phyloP scores from a whole-genome alignment of 441 rosid species.

The Euphorbia celastroides region DNA sequence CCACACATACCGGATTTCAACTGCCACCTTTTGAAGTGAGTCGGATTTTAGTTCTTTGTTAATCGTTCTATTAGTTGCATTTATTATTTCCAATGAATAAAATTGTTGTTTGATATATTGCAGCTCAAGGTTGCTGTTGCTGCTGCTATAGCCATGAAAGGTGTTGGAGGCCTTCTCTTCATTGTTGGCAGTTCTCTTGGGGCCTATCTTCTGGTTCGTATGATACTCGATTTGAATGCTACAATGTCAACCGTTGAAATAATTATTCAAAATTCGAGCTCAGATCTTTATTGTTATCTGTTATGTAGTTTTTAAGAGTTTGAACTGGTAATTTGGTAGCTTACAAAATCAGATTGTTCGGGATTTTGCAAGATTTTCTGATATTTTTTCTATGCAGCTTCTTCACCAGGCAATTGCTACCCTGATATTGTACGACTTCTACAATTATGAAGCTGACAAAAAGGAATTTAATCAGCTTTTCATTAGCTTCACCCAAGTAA shows the following conservation, averaged over 20 bases:
- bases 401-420: conserved; percentile 56
- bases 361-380: too few species aligned
- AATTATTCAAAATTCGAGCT: too few species aligned
- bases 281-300: too few species aligned
- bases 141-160: conserved; percentile 51
- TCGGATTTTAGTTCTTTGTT: background rate
- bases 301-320: too few species aligned
- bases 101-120: conserved; percentile 5
- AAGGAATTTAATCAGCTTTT: conserved; percentile 50
- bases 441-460: conserved; percentile 55
- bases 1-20: conserved; percentile 42
- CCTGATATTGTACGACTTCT: conserved; percentile 62
- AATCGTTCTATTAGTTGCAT: background rate
- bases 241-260: background rate
- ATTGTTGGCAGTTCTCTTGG: conserved; percentile 63
- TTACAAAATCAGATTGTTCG: too few species aligned
- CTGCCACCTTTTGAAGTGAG: conserved; percentile 52
- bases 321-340: too few species aligned
- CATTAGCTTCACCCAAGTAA: conserved; percentile 54
- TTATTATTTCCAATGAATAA: background rate
- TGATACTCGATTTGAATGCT: background rate
- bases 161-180: conserved; percentile 60
- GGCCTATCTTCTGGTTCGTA: conserved; percentile 63
- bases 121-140: conserved; percentile 51
- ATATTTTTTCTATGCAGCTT: conserved; percentile 50